Percentiles rank a stretch among this genome's conserved stretches.
Evolutionary conservation across 768 basidiomycete genomes (phyloP).

Genomic region (Agaricus blazei): DNA sequence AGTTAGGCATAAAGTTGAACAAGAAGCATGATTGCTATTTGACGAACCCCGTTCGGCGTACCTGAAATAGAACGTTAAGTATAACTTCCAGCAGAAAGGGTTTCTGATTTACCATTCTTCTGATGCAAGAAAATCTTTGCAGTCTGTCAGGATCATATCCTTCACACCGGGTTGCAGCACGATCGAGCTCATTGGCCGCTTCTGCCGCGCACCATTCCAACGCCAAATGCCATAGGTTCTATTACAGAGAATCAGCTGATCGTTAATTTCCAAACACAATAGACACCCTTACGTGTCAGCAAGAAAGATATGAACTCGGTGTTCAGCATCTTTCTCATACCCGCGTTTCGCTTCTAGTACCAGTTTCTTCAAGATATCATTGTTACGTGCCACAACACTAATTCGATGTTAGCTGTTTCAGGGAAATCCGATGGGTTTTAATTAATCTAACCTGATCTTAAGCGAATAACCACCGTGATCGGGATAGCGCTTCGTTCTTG

Average conservation of each 20-base stretch:
- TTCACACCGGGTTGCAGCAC: constrained; percentile 86
- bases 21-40: constrained; percentile 14
- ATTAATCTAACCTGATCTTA: constrained; percentile 62
- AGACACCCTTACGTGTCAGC: constrained; percentile 70
- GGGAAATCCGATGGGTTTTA: background rate
- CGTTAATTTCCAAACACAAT: constrained; percentile 5
- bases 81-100: constrained; percentile 11
- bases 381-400: constrained; percentile 84
- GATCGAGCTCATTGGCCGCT: constrained; percentile 90
- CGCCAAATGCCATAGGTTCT: constrained; percentile 78
- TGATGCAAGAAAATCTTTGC: constrained; percentile 78
- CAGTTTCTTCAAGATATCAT: constrained; percentile 82
- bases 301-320: constrained; percentile 85
- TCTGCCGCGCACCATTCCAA: constrained; percentile 85
- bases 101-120: constrained; percentile 67
- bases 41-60: constrained; percentile 82
- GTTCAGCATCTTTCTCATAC: constrained; percentile 88
- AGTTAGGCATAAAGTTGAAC: constrained; percentile 11
- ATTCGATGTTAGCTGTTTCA: constrained; percentile 10
- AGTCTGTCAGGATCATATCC: constrained; percentile 86
- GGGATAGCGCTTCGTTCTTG: constrained; percentile 69
- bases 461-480: constrained; percentile 73
- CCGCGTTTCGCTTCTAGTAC: constrained; percentile 84
- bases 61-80: constrained; percentile 37
- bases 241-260: constrained; percentile 9